These are phyloP conservation scores for Thalassiosira hispida DNA, from an alignment of 352 stramenopile species.

Conservation along the genomic window DNA sequence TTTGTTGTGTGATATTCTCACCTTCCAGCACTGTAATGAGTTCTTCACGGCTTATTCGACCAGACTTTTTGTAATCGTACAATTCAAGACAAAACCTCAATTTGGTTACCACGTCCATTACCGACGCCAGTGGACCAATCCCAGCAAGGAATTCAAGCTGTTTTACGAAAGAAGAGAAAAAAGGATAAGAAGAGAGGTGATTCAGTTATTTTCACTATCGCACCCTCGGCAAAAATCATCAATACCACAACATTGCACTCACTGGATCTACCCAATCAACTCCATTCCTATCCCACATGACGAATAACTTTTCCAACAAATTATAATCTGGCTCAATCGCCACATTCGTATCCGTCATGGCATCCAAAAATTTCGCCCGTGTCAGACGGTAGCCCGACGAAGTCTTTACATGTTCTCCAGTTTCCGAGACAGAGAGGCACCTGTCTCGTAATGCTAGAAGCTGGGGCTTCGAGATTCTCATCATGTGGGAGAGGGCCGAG, in stretches of 20 bases:
- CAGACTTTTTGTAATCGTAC: conserved; percentile 44
- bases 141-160: conserved; percentile 44
- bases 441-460: conserved; percentile 34
- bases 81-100: conserved; percentile 44
- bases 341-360: conserved; percentile 30
- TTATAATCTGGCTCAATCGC: conserved; percentile 31
- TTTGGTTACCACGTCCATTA: conserved; percentile 47
- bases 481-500: conserved; percentile 48
- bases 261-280: conserved; percentile 38
- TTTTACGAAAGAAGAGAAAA: not conserved
- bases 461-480: conserved; percentile 42
- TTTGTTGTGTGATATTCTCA: conserved; percentile 10
- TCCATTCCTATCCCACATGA: conserved; percentile 50
- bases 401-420: conserved; percentile 25
- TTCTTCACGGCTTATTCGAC: conserved; percentile 21
- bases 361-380: conserved; percentile 22
- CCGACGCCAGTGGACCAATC: conserved; percentile 40
- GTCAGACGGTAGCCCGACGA: conserved; percentile 27
- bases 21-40: conserved; percentile 27
- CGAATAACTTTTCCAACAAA: conserved; percentile 45
- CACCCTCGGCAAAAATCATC: not conserved
- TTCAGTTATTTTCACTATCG: not conserved
- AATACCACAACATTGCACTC: conserved; percentile 10
- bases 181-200: not conserved
- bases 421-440: conserved; percentile 31